phyloP scores from a whole-genome alignment of 352 stramenopile species.

The Phytophthora agathidicida region DNA sequence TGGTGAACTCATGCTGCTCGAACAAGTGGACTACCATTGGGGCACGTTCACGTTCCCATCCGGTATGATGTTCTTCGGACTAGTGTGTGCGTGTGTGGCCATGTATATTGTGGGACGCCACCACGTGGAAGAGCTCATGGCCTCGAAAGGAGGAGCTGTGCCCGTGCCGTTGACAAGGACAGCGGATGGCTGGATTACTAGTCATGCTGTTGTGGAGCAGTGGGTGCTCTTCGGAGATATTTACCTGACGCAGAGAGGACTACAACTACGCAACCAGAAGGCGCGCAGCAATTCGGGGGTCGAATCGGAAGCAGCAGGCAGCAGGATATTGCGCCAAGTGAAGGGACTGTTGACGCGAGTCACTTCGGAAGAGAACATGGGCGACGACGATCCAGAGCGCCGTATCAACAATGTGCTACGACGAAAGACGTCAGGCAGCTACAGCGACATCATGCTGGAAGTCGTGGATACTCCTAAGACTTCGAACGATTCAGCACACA shows the following conservation, averaged over 20 bases:
- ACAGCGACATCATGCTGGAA: conserved; percentile 77
- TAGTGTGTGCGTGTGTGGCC: conserved; percentile 71
- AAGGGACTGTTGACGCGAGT: conserved; percentile 51
- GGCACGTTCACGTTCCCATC: conserved; percentile 77
- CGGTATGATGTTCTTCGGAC: conserved; percentile 77
- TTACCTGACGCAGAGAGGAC: conserved; percentile 63
- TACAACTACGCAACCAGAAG: conserved; percentile 65
- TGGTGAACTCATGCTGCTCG: conserved; percentile 80
- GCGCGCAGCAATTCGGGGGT: conserved; percentile 57
- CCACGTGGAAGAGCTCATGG: conserved; percentile 85
- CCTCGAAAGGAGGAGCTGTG: conserved; percentile 73
- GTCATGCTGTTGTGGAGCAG: conserved; percentile 76
- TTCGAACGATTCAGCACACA: conserved; percentile 21
- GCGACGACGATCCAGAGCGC: conserved; percentile 70
- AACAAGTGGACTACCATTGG: conserved; percentile 77
- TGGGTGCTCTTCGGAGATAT: conserved; percentile 87
- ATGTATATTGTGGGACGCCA: conserved; percentile 86
- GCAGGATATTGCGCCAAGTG: conserved; percentile 44
- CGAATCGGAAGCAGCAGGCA: conserved; percentile 47
- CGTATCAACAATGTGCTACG: conserved; percentile 73
- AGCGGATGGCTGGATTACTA: conserved; percentile 82
- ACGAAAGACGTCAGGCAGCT: conserved; percentile 78
- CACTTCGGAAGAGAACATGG: conserved; percentile 45
- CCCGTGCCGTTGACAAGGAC: conserved; percentile 81
- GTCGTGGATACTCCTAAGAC: conserved; percentile 74